Evolutionary conservation across 139 green algal genomes (phyloP), one percentile per base, ranked within the genome.

Genomic region (Coccomyxa sp.): DNA sequence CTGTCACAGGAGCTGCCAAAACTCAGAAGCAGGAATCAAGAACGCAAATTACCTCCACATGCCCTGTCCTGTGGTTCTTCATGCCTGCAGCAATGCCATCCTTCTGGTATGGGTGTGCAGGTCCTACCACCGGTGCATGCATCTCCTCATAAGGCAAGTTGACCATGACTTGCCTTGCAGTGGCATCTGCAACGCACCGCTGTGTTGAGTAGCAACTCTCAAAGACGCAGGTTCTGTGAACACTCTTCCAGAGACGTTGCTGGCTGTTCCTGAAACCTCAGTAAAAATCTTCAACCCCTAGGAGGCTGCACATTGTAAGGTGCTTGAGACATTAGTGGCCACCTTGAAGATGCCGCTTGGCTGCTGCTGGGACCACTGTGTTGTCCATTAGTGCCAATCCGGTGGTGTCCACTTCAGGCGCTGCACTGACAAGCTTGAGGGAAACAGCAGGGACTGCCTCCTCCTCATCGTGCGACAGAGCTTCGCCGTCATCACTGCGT

Each of bases 71-170:
- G 85, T 98, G 95, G 86, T 99, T 98, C 27, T 90, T 86, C 77
- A 94, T 79, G 7, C 92, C 95, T 51, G 85, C 86, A 67, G 94
- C 86, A n/a, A 96, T 38, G 9, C 93, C 93, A 67, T 95, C 92
- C 67, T 91, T 94, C 23, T 88, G 82, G 76, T 87, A 93, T 4
- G 94, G 94, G 81, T 97, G 93, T 9, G 90, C 86, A 28, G 94
- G 94, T 0, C 90, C 94, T 30, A 91, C 79, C 0, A 96, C 83
- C 0, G 95, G 95, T 14, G 94, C 94, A 81, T 96, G 92, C 90
- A 98, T 92, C 58, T 97, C 88, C 27, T 95, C 90, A 17, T 86
- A 85, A 0, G 92, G 95, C 60, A 97, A 81, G 85, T 98, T 98
- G 81, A 94, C 92, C 67, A 91, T 89, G 17, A 96, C 84, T 30